Evolutionary conservation across 2,329 filamentous ascomycete genomes (phyloP), one percentile per base, ranked within the genome.

Genomic region (Aspergillus pseudoglaucus): DNA sequence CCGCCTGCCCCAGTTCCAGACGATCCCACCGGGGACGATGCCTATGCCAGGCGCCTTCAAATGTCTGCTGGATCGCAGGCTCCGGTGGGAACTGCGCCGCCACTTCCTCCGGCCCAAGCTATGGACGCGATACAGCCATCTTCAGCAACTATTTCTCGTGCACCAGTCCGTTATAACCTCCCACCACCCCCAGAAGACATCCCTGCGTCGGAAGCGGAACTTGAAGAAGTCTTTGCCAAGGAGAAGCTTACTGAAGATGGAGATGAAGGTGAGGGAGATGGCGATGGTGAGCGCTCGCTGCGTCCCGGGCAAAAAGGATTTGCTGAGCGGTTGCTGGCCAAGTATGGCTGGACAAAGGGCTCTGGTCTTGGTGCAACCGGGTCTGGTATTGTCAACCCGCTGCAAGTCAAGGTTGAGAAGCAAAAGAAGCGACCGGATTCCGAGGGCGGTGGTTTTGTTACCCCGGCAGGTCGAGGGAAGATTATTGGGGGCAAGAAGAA

Each of bases 311-410:
- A 95, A 66, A 80, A 83, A 54, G 87, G 85, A 45, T 95, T 95
- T 66, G 93, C 89, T 0, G 82, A 90, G 56, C 85, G 90, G 30
- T 80, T 97, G 47, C 89, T 98, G 82, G 80, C 82, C 52, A 97
- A 96, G 65, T 93, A 95, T 70, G 93, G 93, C 47, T 97, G 90
- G 88, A 85, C 83, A 32, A 85, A 90, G 61, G 93, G 93, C 20
- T 80, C 85, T 53, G 93, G 93, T 17, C 81, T 98, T 3, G 93
- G 93, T 56, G 90, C 88, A 14, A 80, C 84, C 53, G 83, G 82
- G 27, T 82, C 83, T 20, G 93, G 93, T 51, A 96, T 98, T 59
- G 78, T 88, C 46, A 88, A 90, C 18, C 88, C 90, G 4, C 74
- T 98, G 3, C 82, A 83, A 42, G 87, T 91, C 22, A 82, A 95